Conservation (phyloP, 2,329 filamentous ascomycete genomes). For the Aspergillus sp. region DNA sequence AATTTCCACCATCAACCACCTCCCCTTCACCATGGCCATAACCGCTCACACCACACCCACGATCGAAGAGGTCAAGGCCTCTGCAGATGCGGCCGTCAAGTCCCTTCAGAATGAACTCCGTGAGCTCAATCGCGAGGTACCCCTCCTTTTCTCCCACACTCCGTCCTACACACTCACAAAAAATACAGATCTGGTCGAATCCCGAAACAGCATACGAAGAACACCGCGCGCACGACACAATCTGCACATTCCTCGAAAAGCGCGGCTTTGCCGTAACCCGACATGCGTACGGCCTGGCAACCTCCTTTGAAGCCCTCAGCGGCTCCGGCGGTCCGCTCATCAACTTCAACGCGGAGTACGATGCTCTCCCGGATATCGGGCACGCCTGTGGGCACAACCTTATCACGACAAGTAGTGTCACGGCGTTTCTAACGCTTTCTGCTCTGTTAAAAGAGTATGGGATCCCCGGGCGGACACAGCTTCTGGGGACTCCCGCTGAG, state of each 20-base stretch:
- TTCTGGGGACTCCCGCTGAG: conserved; percentile 46
- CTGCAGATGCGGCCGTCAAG: neutral
- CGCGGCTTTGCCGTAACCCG: conserved; percentile 54
- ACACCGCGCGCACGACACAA: conserved; percentile 55
- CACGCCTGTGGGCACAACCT: conserved; percentile 49
- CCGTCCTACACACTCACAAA: neutral
- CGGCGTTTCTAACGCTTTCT: conserved; percentile 52
- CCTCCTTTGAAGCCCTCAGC: conserved; percentile 55
- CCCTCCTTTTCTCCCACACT: neutral
- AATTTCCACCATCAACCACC: neutral
- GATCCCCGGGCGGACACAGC: conserved; percentile 42
- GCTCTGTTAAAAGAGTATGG: conserved; percentile 47
- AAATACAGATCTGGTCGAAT: conserved; percentile 30
- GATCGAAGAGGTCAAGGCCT: conserved; percentile 2
- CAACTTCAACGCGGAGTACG: conserved; percentile 50
- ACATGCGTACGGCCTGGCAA: conserved; percentile 57
- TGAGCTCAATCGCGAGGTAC: neutral
- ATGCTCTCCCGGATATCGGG: conserved; percentile 46
- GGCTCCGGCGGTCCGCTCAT: conserved; percentile 45
- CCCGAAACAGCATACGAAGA: conserved; percentile 60
- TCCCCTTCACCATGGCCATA: neutral
- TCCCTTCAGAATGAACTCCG: neutral
- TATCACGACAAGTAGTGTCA: conserved; percentile 42
- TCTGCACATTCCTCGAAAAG: conserved; percentile 50
- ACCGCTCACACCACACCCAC: neutral